A percentile compares a stretch with the other conserved stretches of the same genome.
Evolutionary conservation across 768 basidiomycete species (phyloP).

Genomic region (Amanita rimosa): DNA sequence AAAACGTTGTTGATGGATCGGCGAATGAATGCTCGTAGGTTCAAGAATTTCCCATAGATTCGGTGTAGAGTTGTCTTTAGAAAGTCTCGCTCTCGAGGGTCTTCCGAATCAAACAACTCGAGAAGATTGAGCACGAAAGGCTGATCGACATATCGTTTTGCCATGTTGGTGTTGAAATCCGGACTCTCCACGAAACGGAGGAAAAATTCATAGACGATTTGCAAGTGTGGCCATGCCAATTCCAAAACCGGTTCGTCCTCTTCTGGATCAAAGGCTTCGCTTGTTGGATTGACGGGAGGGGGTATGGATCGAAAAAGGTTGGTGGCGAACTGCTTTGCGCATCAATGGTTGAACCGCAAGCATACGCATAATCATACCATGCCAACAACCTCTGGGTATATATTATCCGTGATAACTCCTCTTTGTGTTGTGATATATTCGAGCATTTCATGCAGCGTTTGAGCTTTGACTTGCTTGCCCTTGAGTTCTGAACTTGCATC

Average conservation of each 20-base stretch:
- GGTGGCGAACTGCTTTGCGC: conserved; percentile 68
- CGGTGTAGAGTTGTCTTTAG: conserved; percentile 98
- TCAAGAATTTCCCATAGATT: conserved; percentile 99
- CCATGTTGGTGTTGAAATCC: conserved; percentile 96
- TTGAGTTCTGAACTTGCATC: conserved; percentile 92
- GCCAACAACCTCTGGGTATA: conserved; percentile 98
- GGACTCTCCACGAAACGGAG: conserved; percentile 95
- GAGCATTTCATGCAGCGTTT: conserved; percentile 95
- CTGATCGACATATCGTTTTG: conserved; percentile 97
- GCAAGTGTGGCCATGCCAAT: conserved; percentile 98
- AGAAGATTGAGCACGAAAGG: conserved; percentile 91
- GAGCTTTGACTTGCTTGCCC: conserved; percentile 98
- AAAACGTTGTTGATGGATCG: conserved; percentile 99
- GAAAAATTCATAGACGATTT: conserved; percentile 99
- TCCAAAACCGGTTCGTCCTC: conserved; percentile 99
- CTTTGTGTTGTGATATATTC: conserved; percentile 98
- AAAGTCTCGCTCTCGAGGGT: conserved; percentile 97
- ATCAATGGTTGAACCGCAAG: conserved; percentile 7
- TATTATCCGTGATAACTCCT: conserved; percentile 88
- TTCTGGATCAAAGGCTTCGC: conserved; percentile 98
- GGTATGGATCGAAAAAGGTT: conserved; percentile 99
- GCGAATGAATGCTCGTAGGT: conserved; percentile 95
- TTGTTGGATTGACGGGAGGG: conserved; percentile 96
- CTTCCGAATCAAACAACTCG: conserved; percentile 97
- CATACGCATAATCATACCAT: conserved; percentile 55